A percentile compares a stretch with the other conserved stretches of the same genome.
These are phyloP conservation scores for Penicillium ucsense DNA, from an alignment of 495 filamentous ascomycete species.

Conservation along the genomic window DNA sequence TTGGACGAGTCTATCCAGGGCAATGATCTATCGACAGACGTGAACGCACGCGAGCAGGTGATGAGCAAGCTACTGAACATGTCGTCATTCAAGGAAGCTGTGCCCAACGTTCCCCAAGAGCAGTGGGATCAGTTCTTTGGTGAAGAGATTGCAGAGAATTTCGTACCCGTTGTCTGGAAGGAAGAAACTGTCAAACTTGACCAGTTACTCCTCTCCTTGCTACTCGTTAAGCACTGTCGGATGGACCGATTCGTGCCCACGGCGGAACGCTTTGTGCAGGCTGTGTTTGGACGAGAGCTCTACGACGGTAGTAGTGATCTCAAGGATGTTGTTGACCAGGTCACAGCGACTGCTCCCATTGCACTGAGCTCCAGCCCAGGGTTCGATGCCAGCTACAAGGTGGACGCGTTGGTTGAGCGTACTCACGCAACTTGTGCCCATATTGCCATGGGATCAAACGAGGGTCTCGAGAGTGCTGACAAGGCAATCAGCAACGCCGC, in stretches of 20 bases:
- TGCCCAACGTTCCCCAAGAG: conserved; percentile 48
- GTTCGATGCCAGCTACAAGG: conserved; percentile 98
- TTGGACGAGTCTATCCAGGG: conserved; percentile 70
- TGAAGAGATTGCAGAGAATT: conserved; percentile 82
- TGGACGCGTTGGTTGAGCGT: conserved; percentile 84
- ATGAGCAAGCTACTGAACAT: conserved; percentile 59
- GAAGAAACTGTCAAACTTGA: conserved; percentile 54
- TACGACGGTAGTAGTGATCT: conserved; percentile 78
- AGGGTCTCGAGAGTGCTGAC: conserved; percentile 83
- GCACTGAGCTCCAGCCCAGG: conserved; percentile 88
- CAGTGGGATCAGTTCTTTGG: conserved; percentile 73
- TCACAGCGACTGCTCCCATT: conserved; percentile 76
- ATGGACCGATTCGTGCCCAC: conserved; percentile 90
- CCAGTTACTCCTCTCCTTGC: conserved; percentile 69
- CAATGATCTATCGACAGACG: conserved; percentile 64
- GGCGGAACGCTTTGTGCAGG: conserved; percentile 79
- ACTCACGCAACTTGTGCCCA: conserved; percentile 76
- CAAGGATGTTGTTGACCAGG: conserved; percentile 72
- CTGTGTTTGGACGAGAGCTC: conserved; percentile 77
- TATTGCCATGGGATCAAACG: conserved; percentile 97
- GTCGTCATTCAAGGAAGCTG: conserved; percentile 60
- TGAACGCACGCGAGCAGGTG: conserved; percentile 55
- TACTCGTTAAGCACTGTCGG: conserved; percentile 89
- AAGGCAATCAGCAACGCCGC: conserved; percentile 92
- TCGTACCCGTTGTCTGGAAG: conserved; percentile 71